A percentile compares a stretch with the other conserved stretches of the same genome.
phyloP scores from a whole-genome alignment of 805 yeast genomes.

The Candida stauntonica region DNA sequence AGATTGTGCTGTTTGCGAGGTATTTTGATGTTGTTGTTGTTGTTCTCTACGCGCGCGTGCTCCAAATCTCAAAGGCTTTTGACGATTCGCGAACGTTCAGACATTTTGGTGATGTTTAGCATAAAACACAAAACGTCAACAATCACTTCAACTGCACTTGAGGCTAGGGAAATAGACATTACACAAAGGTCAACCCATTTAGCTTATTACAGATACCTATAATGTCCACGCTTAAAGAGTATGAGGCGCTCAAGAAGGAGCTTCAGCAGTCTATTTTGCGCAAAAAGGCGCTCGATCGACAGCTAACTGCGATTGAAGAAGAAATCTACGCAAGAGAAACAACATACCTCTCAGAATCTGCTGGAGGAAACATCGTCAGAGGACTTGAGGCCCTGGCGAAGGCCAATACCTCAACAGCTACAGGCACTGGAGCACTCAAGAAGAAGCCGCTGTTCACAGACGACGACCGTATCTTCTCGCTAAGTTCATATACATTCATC shows the following conservation, averaged over 20 bases:
- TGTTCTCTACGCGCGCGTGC: no score
- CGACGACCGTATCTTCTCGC: constrained; percentile 76
- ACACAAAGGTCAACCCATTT: no score
- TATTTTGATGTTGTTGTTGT: no score
- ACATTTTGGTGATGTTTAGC: no score
- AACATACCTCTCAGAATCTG: constrained; percentile 67
- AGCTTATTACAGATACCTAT: no score
- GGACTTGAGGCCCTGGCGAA: constrained; percentile 78
- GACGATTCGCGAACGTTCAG: no score
- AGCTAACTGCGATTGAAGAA: constrained; percentile 64
- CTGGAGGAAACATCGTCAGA: constrained; percentile 74
- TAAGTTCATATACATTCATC: constrained; percentile 67
- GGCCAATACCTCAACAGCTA: constrained; percentile 33
- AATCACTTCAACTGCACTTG: no score
- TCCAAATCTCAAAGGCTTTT: no score
- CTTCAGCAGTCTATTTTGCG: constrained; percentile 58
- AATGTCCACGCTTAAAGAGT: constrained; percentile 37
- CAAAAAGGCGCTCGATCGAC: constrained; percentile 62
- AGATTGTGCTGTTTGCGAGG: no score
- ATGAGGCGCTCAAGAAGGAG: constrained; percentile 61
- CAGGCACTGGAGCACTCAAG: constrained; percentile 14
- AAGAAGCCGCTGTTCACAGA: constrained; percentile 53
- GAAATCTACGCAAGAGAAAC: constrained; percentile 75
- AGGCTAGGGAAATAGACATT: no score
- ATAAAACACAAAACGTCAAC: no score